Evolutionary conservation across 2,329 filamentous ascomycete genomes (phyloP).

Genomic region (Aspergillus unguis): DNA sequence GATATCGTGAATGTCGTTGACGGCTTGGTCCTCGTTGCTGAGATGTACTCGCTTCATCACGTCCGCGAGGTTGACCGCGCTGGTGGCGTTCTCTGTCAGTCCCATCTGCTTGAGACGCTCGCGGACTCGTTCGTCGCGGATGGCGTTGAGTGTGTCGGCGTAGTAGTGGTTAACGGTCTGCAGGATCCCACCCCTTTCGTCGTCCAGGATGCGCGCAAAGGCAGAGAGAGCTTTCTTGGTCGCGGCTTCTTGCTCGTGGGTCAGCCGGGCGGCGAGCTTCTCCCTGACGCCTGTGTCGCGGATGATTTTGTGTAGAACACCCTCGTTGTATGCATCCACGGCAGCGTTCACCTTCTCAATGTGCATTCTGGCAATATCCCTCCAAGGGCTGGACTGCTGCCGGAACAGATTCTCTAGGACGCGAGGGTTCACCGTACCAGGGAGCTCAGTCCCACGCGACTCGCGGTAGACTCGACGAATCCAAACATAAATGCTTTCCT

Average conservation of each 20-base stretch:
- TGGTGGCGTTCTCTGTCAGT: neutral
- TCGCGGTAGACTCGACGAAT: slow-evolving; percentile 18
- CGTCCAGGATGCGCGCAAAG: slow-evolving; percentile 30
- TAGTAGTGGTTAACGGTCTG: slow-evolving; percentile 55
- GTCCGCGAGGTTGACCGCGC: neutral
- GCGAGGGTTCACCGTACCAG: slow-evolving; percentile 19
- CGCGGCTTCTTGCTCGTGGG: neutral
- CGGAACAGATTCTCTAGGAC: slow-evolving; percentile 21
- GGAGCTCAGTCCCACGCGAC: slow-evolving; percentile 21
- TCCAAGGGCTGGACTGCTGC: slow-evolving; percentile 18
- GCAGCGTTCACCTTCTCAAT: neutral
- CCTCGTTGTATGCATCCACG: neutral
- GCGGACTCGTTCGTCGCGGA: slow-evolving; percentile 16
- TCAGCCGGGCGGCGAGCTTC: neutral
- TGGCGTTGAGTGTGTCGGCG: slow-evolving; percentile 37
- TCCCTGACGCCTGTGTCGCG: neutral
- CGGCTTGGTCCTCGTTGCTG: slow-evolving; percentile 40
- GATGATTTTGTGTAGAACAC: neutral
- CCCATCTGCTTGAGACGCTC: slow-evolving; percentile 7
- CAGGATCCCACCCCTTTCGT: slow-evolving; percentile 47
- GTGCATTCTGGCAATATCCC: slow-evolving; percentile 8
- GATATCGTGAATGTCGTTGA: slow-evolving; percentile 59
- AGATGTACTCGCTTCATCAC: slow-evolving; percentile 20
- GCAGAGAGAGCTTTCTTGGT: neutral
- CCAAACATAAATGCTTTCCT: slow-evolving; percentile 17